These are phyloP conservation scores for Avena eriantha DNA, from an alignment of 176 grass and related monocot species.

Conservation along the genomic window DNA sequence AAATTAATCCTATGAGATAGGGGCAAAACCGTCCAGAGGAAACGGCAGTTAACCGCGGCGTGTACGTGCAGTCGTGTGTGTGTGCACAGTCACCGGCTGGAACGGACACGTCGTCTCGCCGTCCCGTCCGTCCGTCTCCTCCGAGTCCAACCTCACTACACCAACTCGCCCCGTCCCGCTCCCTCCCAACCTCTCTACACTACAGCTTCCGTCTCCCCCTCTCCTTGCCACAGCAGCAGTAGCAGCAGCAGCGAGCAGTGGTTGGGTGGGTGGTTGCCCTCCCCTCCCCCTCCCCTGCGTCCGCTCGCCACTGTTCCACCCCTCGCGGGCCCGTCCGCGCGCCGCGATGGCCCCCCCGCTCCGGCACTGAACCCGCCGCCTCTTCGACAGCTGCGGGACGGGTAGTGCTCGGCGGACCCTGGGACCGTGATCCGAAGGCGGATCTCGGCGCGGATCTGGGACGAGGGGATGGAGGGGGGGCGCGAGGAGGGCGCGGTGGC, in stretches of 20 bases:
- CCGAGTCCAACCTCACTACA: not conserved
- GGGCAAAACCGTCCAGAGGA: too few species aligned
- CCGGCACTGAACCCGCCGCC: constrained; percentile 5
- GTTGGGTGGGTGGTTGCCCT: constrained; percentile 36
- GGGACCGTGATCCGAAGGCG: constrained; percentile 19
- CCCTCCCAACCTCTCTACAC: constrained; percentile 12
- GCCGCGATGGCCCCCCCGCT: not conserved
- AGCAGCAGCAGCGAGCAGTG: constrained; percentile 4
- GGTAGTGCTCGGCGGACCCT: not conserved
- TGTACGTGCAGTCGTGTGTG: not conserved
- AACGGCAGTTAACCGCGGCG: not conserved
- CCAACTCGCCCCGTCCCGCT: constrained; percentile 21
- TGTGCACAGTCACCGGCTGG: not conserved
- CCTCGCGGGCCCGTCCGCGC: not conserved
- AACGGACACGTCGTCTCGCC: constrained; percentile 4
- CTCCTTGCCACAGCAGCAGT: not conserved
- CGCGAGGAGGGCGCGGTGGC: not conserved
- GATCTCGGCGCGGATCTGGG: constrained; percentile 32
- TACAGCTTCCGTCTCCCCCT: not conserved
- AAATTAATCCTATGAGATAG: too few species aligned
- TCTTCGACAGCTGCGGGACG: not conserved
- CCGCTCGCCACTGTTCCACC: not conserved
- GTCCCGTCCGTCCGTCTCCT: not conserved
- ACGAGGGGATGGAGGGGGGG: constrained; percentile 37
- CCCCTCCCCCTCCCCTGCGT: not conserved